A percentile compares a stretch with the other conserved stretches of the same genome.
phyloP scores from a whole-genome alignment of 73 alveolate genomes.

The Paramecium pentaurelia region DNA sequence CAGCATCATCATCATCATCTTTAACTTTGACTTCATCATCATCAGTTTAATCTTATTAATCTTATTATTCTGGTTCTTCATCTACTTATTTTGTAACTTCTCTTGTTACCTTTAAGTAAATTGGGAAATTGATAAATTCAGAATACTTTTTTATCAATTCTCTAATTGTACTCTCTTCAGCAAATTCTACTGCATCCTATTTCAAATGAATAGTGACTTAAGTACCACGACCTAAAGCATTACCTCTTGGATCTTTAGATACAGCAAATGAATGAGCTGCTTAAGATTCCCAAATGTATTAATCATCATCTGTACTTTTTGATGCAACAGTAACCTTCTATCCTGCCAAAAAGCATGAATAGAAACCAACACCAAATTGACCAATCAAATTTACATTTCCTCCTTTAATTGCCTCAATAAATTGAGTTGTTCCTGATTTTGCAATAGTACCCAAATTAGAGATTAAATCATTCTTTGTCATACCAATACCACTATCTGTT shows the following conservation, averaged over 20 bases:
- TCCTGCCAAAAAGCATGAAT: conserved; percentile 98
- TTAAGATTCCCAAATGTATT: conserved; percentile 95
- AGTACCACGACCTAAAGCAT: conserved; percentile 98
- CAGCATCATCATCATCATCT: conserved; percentile 81
- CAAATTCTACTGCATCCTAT: conserved; percentile 97
- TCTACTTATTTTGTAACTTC: conserved; percentile 89
- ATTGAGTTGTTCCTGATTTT: conserved; percentile 99
- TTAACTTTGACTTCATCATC: conserved; percentile 76
- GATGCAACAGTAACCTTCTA: conserved; percentile 97
- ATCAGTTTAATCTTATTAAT: conserved; percentile 73
- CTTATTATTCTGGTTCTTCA: conserved; percentile 57
- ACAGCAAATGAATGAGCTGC: conserved; percentile 98
- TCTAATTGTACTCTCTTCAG: conserved; percentile 92
- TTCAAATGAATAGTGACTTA: conserved; percentile 95
- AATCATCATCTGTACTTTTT: conserved; percentile 93
- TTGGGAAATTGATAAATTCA: conserved; percentile 98
- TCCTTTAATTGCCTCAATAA: conserved; percentile 96
- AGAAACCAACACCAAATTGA: conserved; percentile 99
- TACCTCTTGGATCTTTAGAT: conserved; percentile 98
- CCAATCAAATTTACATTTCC: conserved; percentile 95
- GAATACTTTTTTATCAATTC: conserved; percentile 95
- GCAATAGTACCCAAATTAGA: conserved; percentile 99
- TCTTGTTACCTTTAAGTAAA: conserved; percentile 89
- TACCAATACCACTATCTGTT: conserved; percentile 98
- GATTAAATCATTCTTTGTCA: conserved; percentile 97